These are phyloP conservation scores for Plasmodium coatneyi DNA, from an alignment of 169 alveolate genomes.

Conservation along the genomic window DNA sequence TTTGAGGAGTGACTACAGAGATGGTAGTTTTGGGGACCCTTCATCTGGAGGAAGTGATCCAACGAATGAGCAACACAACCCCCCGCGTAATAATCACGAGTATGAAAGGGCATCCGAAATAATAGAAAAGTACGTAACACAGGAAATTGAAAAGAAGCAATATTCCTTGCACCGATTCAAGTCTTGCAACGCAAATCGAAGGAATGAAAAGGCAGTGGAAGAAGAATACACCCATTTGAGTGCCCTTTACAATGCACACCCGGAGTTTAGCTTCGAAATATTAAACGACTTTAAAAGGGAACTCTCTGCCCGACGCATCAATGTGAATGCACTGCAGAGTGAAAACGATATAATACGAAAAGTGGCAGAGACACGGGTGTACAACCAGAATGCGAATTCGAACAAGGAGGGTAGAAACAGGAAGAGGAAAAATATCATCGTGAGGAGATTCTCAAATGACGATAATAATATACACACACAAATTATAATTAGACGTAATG, in stretches of 20 bases:
- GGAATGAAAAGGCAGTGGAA: slow-evolving; percentile 21
- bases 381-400: not conserved
- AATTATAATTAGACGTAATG: slow-evolving; percentile 53
- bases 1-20: not conserved
- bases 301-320: not conserved
- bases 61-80: not conserved
- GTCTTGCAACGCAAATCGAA: slow-evolving; percentile 27
- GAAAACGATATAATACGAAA: slow-evolving; percentile 42
- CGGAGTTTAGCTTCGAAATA: slow-evolving; percentile 66
- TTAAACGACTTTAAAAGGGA: slow-evolving; percentile 65
- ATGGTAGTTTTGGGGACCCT: not conserved
- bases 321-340: slow-evolving; percentile 1
- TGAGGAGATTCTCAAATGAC: slow-evolving; percentile 59
- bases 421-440: slow-evolving; percentile 40
- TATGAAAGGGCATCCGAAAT: slow-evolving; percentile 60
- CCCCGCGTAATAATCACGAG: not conserved
- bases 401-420: slow-evolving; percentile 20
- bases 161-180: slow-evolving; percentile 65
- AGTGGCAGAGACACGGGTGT: slow-evolving; percentile 48
- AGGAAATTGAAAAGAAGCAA: slow-evolving; percentile 44
- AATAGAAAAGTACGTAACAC: slow-evolving; percentile 23
- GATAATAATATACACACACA: slow-evolving; percentile 69
- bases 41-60: not conserved
- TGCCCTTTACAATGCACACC: slow-evolving; percentile 25
- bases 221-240: slow-evolving; percentile 25